These are phyloP conservation scores for Nasturtium officinale DNA, from an alignment of 345 rosid genomes.

Conservation along the genomic window DNA sequence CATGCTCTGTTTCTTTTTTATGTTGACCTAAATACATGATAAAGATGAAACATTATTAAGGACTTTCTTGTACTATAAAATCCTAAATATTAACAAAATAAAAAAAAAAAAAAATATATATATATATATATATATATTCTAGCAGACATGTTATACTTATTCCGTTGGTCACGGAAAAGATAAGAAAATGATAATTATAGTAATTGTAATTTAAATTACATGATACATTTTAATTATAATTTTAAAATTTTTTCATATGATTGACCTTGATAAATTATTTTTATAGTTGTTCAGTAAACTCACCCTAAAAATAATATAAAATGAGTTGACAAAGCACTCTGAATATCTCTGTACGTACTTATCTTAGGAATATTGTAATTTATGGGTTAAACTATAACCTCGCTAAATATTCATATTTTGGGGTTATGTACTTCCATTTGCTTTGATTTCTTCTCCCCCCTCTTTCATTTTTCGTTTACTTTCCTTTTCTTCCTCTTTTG, in stretches of 20 bases:
- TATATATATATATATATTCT: no score
- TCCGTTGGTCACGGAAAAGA: neutral
- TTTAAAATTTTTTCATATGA: neutral
- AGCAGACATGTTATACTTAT: neutral
- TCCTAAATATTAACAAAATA: neutral
- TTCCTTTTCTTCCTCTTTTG: neutral
- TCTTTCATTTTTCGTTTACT: neutral
- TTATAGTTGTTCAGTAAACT: neutral
- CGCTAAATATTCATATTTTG: neutral
- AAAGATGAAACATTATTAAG: conserved; percentile 28
- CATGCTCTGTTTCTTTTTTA: conserved; percentile 34
- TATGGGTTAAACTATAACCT: neutral
- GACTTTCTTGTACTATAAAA: conserved; percentile 23
- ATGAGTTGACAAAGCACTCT: neutral
- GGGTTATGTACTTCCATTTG: neutral
- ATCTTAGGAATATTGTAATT: neutral
- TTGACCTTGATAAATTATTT: neutral
- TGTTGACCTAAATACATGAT: conserved; percentile 41
- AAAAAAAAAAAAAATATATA: no score
- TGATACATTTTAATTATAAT: no score
- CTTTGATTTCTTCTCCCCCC: neutral
- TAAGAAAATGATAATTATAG: neutral
- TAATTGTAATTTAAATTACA: no score
- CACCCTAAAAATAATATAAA: neutral
- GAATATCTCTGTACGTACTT: neutral